Base-by-base conservation (phyloP, 78 protist species). In the Dictyostelium intermedium region DNA sequence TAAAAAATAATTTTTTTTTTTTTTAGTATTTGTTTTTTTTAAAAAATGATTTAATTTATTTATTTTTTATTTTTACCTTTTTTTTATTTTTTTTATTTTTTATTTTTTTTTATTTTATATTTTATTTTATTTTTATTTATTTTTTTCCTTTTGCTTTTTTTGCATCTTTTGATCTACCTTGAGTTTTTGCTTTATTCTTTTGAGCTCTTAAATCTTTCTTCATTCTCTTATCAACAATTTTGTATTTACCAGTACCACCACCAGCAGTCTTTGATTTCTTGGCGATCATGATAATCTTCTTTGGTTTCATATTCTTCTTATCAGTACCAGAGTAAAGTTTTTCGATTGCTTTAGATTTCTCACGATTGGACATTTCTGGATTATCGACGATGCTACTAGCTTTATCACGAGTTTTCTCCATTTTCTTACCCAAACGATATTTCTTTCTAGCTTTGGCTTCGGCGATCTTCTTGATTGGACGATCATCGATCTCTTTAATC, bases 361-460 rank as follows among this genome's bases (percentile, higher is more conserved):
- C 97, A 34, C 82, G 74, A 60, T 30, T 80, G 13, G 92, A 20
- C 97, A 97, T 84, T 5, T 97, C 98, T 30, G 72, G 45, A 34
- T 80, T 92, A 53, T 66, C 81, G 25, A 79, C 92, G 34, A 97
- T 39, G 14, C 41, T 43, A 5, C 37, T 41, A 45, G 89, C 91
- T 34, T 84, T 96, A 7, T 82, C 98, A 30, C 50, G 87, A 73
- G 84, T 20, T 63, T 94, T 96, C 20, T 72, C 93, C 84, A 93
- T 50, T 66, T 94, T 96, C 84, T 72, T 70, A 23, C 43, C 27
- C 18, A 60, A 13, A 11, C 91, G n/a, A 27, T 13, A 20, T 79
- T 84, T 83, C 97, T 98, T 97, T 30, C 99, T 78, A 25, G 98
- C 98, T 83, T 96, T 97, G 69, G 99, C 99, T 91, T 98, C 99